Evolutionary conservation across 2,329 filamentous ascomycete genomes (phyloP).

Genomic region (Rhytidhysteron rufulum): DNA sequence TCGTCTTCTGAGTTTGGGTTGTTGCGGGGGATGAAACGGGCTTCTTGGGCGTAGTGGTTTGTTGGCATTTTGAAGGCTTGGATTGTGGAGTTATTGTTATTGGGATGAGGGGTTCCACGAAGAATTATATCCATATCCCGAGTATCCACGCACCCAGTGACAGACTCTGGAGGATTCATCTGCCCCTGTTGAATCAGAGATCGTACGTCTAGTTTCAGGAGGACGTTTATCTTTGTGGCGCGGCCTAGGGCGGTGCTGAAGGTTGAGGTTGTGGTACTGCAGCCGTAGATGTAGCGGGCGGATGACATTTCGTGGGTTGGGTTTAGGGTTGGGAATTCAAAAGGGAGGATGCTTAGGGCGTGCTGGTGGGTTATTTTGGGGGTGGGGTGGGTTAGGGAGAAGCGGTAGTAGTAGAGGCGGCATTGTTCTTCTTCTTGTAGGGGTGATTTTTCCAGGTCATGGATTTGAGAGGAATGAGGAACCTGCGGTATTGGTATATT

Average conservation of each 20-base stretch:
- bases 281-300: slow-evolving; percentile 64
- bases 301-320: slow-evolving; percentile 53
- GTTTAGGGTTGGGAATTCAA: slow-evolving; percentile 64
- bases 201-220: slow-evolving; percentile 59
- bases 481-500: slow-evolving; percentile 54
- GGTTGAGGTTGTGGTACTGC: slow-evolving; percentile 55
- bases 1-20: slow-evolving; percentile 53
- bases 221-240: slow-evolving; percentile 62
- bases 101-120: slow-evolving; percentile 22
- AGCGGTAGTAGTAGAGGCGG: slow-evolving; percentile 66
- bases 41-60: slow-evolving; percentile 63
- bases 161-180: slow-evolving; percentile 40
- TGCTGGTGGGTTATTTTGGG: slow-evolving; percentile 58
- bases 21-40: slow-evolving; percentile 57
- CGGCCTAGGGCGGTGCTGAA: slow-evolving; percentile 61
- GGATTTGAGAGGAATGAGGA: neutral
- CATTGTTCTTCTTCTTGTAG: slow-evolving; percentile 60
- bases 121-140: slow-evolving; percentile 54
- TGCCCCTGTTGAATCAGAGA: slow-evolving; percentile 53
- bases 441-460: slow-evolving; percentile 6
- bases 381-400: slow-evolving; percentile 41
- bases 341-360: slow-evolving; percentile 60
- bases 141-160: slow-evolving; percentile 61
- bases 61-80: slow-evolving; percentile 58
- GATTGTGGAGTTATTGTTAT: slow-evolving; percentile 59